Base-by-base conservation (phyloP, 495 filamentous ascomycete genomes). In the Aspergillus steynii region DNA sequence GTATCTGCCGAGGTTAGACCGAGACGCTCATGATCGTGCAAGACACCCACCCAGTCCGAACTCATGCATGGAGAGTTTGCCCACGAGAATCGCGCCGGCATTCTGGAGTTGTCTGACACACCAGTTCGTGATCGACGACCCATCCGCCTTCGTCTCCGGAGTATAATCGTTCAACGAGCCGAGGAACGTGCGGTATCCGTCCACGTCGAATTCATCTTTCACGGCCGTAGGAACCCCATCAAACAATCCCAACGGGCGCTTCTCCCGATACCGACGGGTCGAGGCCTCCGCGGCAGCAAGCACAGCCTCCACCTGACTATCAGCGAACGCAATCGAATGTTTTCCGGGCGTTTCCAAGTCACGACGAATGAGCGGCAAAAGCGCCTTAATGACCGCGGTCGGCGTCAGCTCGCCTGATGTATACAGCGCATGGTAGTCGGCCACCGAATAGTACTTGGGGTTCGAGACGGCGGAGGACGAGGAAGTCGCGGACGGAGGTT, bases 1-100 rank as follows among this genome's bases (percentile, higher is more conserved):
- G 87, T 90, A 62, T 93, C 90, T 82, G 71, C 12, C 1, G 4
- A 12, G 27, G 15, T 50, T 25, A 29, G 48, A 49, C 10, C 48
- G 9, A 50, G 42, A 46, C 42, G 27, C 25, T 50, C 48, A 27
- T 4, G 28, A n/a, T 20, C 20, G 20, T 20, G 20, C 20, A 20
- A 20, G 20, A 20, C 20, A 26, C 77, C 60, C 67, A 85, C 84
- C 85, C 25, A 89, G 75, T 4, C 93, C 93, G 7, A 94, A 70
- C 74, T 97, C 93, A 72, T 96, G 92, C 93, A 96, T 96, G 50
- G 85, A 91, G 29, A 86, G 81, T 74, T 94, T 96, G 6, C 93
- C 93, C 50, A 96, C 69, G 25, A 96, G 77, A 50, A 96, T 82
- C 8, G 86, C 92, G 2, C 93, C 93, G 0, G 85, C 86, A 47